phyloP scores from a whole-genome alignment of 345 rosid species.

The Pistacia atlantica region DNA sequence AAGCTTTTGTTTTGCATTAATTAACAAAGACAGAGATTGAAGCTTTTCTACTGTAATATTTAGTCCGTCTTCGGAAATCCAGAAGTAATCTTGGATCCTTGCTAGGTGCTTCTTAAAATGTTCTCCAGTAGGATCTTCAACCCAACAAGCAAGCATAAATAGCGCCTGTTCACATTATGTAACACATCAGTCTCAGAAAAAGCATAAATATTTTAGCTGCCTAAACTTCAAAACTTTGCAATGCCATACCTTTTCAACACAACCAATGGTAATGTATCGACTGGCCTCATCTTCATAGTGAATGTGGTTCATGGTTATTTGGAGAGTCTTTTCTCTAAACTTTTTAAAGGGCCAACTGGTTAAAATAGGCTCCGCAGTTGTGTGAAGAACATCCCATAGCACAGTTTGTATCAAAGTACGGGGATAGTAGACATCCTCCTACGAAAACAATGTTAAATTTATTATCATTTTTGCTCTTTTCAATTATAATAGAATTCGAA shows the following conservation, averaged over 20 bases:
- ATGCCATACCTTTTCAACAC: slow-evolving; percentile 31
- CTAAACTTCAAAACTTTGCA: no score
- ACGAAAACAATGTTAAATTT: background rate
- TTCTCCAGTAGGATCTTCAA: slow-evolving; percentile 43
- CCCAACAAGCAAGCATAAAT: slow-evolving; percentile 55
- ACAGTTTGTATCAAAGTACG: slow-evolving; percentile 32
- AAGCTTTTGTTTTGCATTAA: no score
- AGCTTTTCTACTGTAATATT: no score
- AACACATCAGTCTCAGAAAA: no score
- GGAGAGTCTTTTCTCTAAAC: no score
- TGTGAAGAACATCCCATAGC: no score
- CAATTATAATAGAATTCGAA: no score
- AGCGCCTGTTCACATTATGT: slow-evolving; percentile 24
- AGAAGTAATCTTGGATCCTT: slow-evolving; percentile 32
- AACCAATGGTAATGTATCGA: slow-evolving; percentile 40
- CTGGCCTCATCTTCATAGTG: slow-evolving; percentile 43
- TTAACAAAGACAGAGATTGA: no score
- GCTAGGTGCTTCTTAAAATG: slow-evolving; percentile 50
- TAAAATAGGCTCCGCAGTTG: slow-evolving; percentile 35
- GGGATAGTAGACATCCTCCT: slow-evolving; percentile 43
- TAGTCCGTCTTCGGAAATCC: no score
- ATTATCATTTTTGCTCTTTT: no score
- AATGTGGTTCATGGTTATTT: slow-evolving; percentile 42
- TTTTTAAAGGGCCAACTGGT: no score
- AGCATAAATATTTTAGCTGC: no score